These are phyloP conservation scores for Trichophyton benhamiae DNA, from an alignment of 2,329 filamentous ascomycete species.

Conservation along the genomic window DNA sequence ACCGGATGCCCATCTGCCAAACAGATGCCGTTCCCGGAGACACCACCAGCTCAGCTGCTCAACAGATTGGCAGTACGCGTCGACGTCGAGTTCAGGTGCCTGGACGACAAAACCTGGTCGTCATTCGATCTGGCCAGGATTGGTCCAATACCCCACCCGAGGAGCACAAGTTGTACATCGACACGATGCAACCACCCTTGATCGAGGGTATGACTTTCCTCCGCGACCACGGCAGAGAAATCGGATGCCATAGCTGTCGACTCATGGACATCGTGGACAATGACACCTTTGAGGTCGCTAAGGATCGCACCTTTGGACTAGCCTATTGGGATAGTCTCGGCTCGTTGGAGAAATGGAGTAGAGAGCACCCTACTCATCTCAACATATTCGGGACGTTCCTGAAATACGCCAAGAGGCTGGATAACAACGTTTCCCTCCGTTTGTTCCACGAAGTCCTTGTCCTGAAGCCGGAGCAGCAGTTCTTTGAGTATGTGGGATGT, in stretches of 20 bases:
- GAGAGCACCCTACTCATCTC: conserved; percentile 30
- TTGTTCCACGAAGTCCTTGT: conserved; percentile 35
- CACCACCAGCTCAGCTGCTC: conserved; percentile 3
- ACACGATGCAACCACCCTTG: conserved; percentile 36
- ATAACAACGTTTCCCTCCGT: conserved; percentile 26
- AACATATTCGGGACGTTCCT: conserved; percentile 33
- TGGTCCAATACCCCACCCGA: conserved; percentile 31
- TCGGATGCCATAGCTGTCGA: conserved; percentile 35
- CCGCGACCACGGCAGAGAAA: conserved; percentile 31
- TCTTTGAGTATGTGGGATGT: conserved; percentile 34
- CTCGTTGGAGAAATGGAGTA: conserved; percentile 31
- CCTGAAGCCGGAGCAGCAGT: conserved; percentile 29
- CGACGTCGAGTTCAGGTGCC: conserved; percentile 22
- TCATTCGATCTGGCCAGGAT: conserved; percentile 38
- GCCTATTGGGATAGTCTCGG: conserved; percentile 34
- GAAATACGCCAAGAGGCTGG: conserved; percentile 28
- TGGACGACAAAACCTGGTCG: conserved; percentile 30
- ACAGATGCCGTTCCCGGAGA: conserved; percentile 25
- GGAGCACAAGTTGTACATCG: conserved; percentile 34
- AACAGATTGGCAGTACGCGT: not conserved
- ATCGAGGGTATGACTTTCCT: conserved; percentile 35
- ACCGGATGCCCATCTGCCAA: conserved; percentile 32
- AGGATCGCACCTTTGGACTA: conserved; percentile 32
- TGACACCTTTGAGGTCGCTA: conserved; percentile 13
- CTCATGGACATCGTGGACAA: conserved; percentile 34